phyloP scores from a whole-genome alignment of 2,329 filamentous ascomycete genomes.

The Setomelanomma holmii region DNA sequence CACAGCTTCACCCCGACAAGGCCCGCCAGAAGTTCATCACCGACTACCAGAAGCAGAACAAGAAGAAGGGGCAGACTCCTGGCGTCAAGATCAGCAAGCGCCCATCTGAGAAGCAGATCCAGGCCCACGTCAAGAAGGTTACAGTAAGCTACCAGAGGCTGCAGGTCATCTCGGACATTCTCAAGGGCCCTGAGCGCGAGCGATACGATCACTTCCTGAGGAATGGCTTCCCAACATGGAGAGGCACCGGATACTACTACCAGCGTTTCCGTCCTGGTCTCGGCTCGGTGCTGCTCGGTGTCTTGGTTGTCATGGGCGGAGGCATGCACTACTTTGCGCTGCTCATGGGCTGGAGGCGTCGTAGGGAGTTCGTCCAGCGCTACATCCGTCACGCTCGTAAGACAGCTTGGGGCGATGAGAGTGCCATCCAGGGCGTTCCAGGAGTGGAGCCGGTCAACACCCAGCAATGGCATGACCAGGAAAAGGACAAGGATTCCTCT shows the following conservation, averaged over 20 bases:
- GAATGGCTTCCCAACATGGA: constrained; percentile 96
- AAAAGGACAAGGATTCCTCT: constrained; percentile 51
- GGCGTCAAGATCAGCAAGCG: constrained; percentile 72
- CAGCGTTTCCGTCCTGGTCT: constrained; percentile 89
- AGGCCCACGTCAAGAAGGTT: constrained; percentile 79
- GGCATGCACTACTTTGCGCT: constrained; percentile 86
- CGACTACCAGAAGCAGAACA: constrained; percentile 64
- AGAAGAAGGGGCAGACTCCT: constrained; percentile 59
- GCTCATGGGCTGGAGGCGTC: constrained; percentile 85
- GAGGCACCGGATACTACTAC: constrained; percentile 98
- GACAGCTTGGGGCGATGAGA: constrained; percentile 87
- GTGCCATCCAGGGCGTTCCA: constrained; percentile 70
- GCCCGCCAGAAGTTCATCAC: constrained; percentile 83
- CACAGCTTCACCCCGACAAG: constrained; percentile 91
- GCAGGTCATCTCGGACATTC: constrained; percentile 82
- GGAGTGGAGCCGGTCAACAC: constrained; percentile 53
- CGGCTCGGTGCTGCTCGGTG: constrained; percentile 79
- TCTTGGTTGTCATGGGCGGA: constrained; percentile 84
- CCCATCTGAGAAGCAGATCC: constrained; percentile 77
- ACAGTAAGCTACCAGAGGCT: constrained; percentile 84
- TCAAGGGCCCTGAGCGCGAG: constrained; percentile 79
- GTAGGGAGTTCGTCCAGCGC: constrained; percentile 87
- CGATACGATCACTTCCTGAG: constrained; percentile 93
- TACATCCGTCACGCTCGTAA: constrained; percentile 90
- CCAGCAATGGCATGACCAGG: constrained; percentile 39